These are phyloP conservation scores for Aspergillus coremiiformis DNA, from an alignment of 495 filamentous ascomycete species.

Conservation along the genomic window DNA sequence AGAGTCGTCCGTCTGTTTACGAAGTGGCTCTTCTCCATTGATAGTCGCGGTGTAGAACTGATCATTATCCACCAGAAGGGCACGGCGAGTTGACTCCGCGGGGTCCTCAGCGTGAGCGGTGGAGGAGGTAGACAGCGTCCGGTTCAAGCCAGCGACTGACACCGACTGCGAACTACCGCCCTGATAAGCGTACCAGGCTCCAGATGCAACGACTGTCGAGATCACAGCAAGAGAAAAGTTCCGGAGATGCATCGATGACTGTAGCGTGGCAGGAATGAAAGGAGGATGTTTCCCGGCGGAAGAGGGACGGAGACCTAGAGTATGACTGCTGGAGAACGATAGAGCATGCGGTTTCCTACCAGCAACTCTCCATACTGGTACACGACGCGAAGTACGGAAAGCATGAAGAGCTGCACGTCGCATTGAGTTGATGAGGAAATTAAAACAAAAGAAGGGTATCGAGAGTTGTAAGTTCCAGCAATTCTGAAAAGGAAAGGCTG, in stretches of 20 bases:
- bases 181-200: constrained; percentile 59
- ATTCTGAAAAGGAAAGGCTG: not conserved
- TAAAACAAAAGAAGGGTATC: not conserved
- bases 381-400: constrained; percentile 54
- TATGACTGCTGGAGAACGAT: constrained; percentile 40
- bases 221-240: constrained; percentile 55
- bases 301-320: constrained; percentile 37
- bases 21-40: constrained; percentile 72
- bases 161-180: constrained; percentile 24
- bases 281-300: constrained; percentile 33
- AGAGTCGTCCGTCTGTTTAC: constrained; percentile 73
- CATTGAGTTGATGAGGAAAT: constrained; percentile 39
- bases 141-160: constrained; percentile 18
- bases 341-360: constrained; percentile 38
- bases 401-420: constrained; percentile 57
- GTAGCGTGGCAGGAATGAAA: constrained; percentile 28
- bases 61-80: constrained; percentile 72
- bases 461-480: not conserved
- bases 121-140: constrained; percentile 25
- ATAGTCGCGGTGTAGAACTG: constrained; percentile 76
- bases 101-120: constrained; percentile 28
- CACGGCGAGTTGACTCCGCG: constrained; percentile 28
- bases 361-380: constrained; percentile 46
- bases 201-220: constrained; percentile 54
- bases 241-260: constrained; percentile 58